A percentile compares a stretch with the other conserved stretches of the same genome.
Evolutionary conservation across 192 early-diverging fungal genomes (phyloP).

Genomic region (Globomyces pollinis-pini): DNA sequence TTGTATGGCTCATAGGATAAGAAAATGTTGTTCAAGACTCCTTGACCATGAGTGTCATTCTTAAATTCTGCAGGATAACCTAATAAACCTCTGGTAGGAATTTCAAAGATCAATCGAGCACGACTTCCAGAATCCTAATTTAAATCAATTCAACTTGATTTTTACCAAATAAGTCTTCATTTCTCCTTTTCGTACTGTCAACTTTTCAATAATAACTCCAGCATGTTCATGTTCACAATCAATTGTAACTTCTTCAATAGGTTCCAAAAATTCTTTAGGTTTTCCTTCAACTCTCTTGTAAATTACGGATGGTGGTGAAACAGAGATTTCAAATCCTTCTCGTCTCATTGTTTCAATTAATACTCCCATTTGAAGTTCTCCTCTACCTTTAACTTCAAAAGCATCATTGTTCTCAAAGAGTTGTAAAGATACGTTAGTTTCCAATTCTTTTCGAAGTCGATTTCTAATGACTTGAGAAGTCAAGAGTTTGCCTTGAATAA

Average conservation of each 20-base stretch:
- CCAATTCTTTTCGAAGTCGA: constrained; percentile 65
- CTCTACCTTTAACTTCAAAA: constrained; percentile 78
- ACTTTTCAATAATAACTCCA: constrained; percentile 75
- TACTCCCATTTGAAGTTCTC: constrained; percentile 82
- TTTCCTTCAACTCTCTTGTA: constrained; percentile 41
- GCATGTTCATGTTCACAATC: constrained; percentile 65
- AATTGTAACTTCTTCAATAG: constrained; percentile 77
- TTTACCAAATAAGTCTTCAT: constrained; percentile 62
- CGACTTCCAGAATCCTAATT: constrained; percentile 47
- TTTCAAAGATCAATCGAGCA: constrained; percentile 69
- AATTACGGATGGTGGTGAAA: constrained; percentile 75
- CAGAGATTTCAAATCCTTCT: constrained; percentile 78
- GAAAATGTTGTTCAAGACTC: constrained; percentile 73
- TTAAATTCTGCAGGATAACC: constrained; percentile 84
- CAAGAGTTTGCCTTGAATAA: too few relatives aligned
- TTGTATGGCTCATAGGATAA: constrained; percentile 63
- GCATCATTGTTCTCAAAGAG: constrained; percentile 61
- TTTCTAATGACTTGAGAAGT: constrained; percentile 75
- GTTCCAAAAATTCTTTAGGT: constrained; percentile 60
- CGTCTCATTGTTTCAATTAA: constrained; percentile 85
- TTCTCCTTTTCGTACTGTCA: constrained; percentile 74
- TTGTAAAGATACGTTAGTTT: constrained; percentile 76
- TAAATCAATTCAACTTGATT: not conserved
- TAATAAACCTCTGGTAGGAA: constrained; percentile 73
- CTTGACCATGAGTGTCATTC: constrained; percentile 78